Evolutionary conservation across 2,329 filamentous ascomycete species (phyloP).

Genomic region (Arthrobotrys musiformis): DNA sequence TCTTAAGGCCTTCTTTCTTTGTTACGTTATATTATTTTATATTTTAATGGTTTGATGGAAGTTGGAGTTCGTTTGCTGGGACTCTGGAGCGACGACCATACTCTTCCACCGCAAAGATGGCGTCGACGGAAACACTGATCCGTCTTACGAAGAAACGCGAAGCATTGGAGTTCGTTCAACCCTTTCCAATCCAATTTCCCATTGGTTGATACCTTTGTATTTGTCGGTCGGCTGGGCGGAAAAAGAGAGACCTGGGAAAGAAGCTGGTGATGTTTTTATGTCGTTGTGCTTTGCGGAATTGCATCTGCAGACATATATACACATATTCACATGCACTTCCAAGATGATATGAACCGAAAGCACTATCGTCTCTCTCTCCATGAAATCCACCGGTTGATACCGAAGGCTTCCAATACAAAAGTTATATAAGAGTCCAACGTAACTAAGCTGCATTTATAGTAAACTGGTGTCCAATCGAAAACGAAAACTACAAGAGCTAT

Average conservation of each 20-base stretch:
- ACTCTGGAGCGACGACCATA: slow-evolving; percentile 16
- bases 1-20: not conserved
- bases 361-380: not conserved
- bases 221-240: slow-evolving; percentile 21
- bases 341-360: not conserved
- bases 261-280: not conserved
- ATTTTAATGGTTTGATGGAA: slow-evolving; percentile 29
- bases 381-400: not conserved
- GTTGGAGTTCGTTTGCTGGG: not conserved
- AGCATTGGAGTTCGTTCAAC: slow-evolving; percentile 47
- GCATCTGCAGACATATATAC: slow-evolving; percentile 1
- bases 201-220: not conserved
- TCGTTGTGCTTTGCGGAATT: slow-evolving; percentile 6
- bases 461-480: slow-evolving; percentile 84
- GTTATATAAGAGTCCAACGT: not conserved
- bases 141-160: slow-evolving; percentile 54
- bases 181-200: not conserved
- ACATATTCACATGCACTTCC: not conserved
- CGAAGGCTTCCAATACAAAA: not conserved
- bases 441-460: slow-evolving; percentile 64
- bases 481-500: slow-evolving; percentile 89
- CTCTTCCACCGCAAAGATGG: slow-evolving; percentile 25
- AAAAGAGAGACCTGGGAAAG: not conserved
- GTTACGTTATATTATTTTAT: not conserved
- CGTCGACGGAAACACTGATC: slow-evolving; percentile 35